A percentile compares a stretch with the other conserved stretches of the same genome.
phyloP scores from a whole-genome alignment of 306 rosid genomes.

The peach (Prunus persica) region Prunus_persica_NCBIv2 NC_034010.1:26323001-26323500 shows the following conservation, averaged over 20 bases:
- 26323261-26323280: slow-evolving; percentile 17
- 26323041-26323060: slow-evolving; percentile 44
- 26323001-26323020: slow-evolving; percentile 61
- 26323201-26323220: slow-evolving; percentile 45
- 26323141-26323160: slow-evolving; percentile 45
- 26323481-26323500: slow-evolving; percentile 51
- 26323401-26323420: slow-evolving; percentile 33
- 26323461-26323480: slow-evolving; percentile 57
- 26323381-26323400: slow-evolving; percentile 67
- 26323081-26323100: slow-evolving; percentile 86
- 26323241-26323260: slow-evolving; percentile 20
- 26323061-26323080: slow-evolving; percentile 52
- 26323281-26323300: slow-evolving; percentile 34
- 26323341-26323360: slow-evolving; percentile 56
- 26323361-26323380: slow-evolving; percentile 56
- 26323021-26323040: slow-evolving; percentile 45
- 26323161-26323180: slow-evolving; percentile 38
- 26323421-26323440: slow-evolving; percentile 27
- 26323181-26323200: slow-evolving; percentile 37
- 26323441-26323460: slow-evolving; percentile 68
- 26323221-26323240: slow-evolving; percentile 49
- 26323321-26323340: slow-evolving; percentile 49
- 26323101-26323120: slow-evolving; percentile 70
- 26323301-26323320: slow-evolving; percentile 52
- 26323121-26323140: slow-evolving; percentile 54